Percentiles rank a stretch among this genome's conserved stretches.
Evolutionary conservation across 164 flowering plant genomes (phyloP).

Genomic region (Buxus sempervirens): DNA sequence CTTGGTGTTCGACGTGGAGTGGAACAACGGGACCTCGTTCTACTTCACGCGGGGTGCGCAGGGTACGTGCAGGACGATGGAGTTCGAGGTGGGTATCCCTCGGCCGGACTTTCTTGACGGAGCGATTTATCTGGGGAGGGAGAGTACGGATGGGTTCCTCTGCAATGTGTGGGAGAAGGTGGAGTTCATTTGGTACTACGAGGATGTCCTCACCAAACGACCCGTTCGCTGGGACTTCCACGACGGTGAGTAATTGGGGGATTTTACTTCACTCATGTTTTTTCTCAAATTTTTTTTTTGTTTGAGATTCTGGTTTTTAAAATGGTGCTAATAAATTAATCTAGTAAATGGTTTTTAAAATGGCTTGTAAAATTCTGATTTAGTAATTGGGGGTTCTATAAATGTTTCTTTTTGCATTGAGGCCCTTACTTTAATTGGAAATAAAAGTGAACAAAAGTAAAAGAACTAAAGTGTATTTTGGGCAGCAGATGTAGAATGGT

Average conservation of each 20-base stretch:
- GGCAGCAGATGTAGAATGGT: too few relatives aligned
- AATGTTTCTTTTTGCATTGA: too few relatives aligned
- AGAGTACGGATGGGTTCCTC: conserved; percentile 29
- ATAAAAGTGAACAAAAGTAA: too few relatives aligned
- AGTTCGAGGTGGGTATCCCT: conserved; percentile 34
- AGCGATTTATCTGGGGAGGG: conserved; percentile 30
- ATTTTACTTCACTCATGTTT: too few relatives aligned
- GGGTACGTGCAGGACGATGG: conserved; percentile 17
- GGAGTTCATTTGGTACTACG: conserved; percentile 43
- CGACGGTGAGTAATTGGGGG: conserved; percentile 24
- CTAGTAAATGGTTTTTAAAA: too few relatives aligned
- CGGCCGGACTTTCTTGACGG: conserved; percentile 38
- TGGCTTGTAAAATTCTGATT: too few relatives aligned
- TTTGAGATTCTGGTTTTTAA: too few relatives aligned
- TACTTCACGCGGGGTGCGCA: conserved; percentile 25
- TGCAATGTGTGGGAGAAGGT: conserved; percentile 49
- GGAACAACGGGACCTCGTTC: conserved; percentile 47
- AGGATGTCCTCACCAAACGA: conserved; percentile 37
- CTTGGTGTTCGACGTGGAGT: conserved; percentile 34
- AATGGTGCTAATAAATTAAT: too few relatives aligned
- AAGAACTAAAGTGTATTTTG: too few relatives aligned
- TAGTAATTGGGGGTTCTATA: too few relatives aligned
- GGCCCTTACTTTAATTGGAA: too few relatives aligned
- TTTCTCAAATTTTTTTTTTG: too few relatives aligned
- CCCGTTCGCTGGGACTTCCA: conserved; percentile 45